These are phyloP conservation scores for Luffa aegyptiaca DNA, from an alignment of 306 rosid genomes.

Conservation along the genomic window DNA sequence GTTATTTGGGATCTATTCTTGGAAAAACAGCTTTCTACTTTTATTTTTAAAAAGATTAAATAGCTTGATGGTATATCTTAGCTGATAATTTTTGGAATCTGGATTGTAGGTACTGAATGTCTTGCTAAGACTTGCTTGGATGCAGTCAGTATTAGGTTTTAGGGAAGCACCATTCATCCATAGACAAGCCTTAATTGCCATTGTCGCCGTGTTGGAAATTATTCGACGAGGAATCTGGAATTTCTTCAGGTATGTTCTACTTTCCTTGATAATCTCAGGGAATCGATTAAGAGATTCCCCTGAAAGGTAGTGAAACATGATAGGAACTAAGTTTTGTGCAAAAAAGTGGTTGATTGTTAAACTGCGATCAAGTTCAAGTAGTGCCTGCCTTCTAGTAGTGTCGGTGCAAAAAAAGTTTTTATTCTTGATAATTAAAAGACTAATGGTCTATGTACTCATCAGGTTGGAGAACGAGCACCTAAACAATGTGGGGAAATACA, in stretches of 20 bases:
- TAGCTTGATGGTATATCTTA: neutral
- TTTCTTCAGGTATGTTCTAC: slow-evolving; percentile 50
- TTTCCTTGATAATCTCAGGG: neutral
- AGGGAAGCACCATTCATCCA: slow-evolving; percentile 47
- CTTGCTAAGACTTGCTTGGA: slow-evolving; percentile 56
- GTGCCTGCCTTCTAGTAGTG: neutral
- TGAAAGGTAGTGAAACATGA: neutral
- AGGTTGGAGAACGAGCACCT: slow-evolving; percentile 61
- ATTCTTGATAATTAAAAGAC: neutral
- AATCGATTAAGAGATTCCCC: neutral
- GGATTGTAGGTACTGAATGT: slow-evolving; percentile 53
- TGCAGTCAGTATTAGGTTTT: slow-evolving; percentile 59
- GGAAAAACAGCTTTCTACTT: neutral
- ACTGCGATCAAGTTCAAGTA: neutral
- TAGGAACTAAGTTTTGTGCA: neutral
- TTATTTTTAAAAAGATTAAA: neutral
- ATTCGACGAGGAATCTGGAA: slow-evolving; percentile 87
- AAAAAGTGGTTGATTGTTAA: neutral
- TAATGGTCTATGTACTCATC: slow-evolving; percentile 6
- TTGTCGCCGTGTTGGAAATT: slow-evolving; percentile 65
- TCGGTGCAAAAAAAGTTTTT: neutral
- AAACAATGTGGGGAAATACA: slow-evolving; percentile 65
- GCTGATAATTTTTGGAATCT: neutral
- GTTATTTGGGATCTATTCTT: neutral
- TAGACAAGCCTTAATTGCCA: slow-evolving; percentile 40